Evolutionary conservation across 2,329 filamentous ascomycete genomes (phyloP).

Genomic region (Monosporascus cannonballus): DNA sequence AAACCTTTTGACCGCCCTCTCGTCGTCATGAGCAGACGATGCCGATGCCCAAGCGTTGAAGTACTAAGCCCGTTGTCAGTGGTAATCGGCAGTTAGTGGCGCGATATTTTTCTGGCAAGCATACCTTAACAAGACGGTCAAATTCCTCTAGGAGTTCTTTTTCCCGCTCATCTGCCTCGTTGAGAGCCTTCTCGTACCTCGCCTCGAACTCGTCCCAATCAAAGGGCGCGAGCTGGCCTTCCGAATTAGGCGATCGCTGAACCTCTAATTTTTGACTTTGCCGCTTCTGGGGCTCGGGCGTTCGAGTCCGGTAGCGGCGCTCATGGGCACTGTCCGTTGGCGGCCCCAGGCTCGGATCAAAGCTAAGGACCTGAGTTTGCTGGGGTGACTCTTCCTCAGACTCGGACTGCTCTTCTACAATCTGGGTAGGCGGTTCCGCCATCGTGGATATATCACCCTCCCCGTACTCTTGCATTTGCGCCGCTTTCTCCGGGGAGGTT

Average conservation of each 20-base stretch:
- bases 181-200: conserved; percentile 61
- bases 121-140: conserved; percentile 58
- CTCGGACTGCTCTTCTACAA: conserved; percentile 13
- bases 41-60: conserved; percentile 75
- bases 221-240: conserved; percentile 50
- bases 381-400: conserved; percentile 12
- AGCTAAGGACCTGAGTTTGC: conserved; percentile 10
- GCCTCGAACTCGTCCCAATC: conserved; percentile 74
- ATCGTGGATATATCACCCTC: conserved; percentile 23
- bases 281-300: conserved; percentile 33
- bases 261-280: conserved; percentile 25
- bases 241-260: conserved; percentile 40
- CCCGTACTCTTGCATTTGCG: conserved; percentile 13
- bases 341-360: conserved; percentile 10
- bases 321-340: conserved; percentile 11
- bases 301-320: conserved; percentile 18
- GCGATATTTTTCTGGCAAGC: conserved; percentile 2
- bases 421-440: conserved; percentile 21
- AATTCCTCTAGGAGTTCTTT: conserved; percentile 61
- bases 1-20: conserved; percentile 70
- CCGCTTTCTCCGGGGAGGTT: conserved; percentile 13
- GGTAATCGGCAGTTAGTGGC: conserved; percentile 2
- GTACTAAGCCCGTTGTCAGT: conserved; percentile 45
- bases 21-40: conserved; percentile 65
- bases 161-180: conserved; percentile 58